These are phyloP conservation scores for Vigna angularis DNA, from an alignment of 306 rosid species.

Conservation along the genomic window DNA sequence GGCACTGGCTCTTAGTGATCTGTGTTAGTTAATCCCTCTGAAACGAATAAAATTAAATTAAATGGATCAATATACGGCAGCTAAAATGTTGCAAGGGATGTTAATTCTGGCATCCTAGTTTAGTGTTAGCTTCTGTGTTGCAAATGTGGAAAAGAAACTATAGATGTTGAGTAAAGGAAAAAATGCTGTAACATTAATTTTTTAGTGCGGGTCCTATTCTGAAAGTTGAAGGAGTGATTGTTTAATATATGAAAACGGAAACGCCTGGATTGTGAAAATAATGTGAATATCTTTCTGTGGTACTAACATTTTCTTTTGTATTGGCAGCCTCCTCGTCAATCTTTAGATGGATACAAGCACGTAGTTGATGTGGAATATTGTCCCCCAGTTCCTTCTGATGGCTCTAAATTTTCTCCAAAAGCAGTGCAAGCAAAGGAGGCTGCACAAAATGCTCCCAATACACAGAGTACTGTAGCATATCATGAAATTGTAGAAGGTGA, in stretches of 20 bases:
- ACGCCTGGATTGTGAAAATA: constrained; percentile 19
- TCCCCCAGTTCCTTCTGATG: constrained; percentile 77
- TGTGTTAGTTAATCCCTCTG: constrained; percentile 3
- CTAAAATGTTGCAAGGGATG: constrained; percentile 6
- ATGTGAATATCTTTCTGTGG: constrained; percentile 3
- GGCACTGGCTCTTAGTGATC: background rate
- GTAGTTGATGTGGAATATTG: constrained; percentile 86
- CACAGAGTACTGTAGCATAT: constrained; percentile 75
- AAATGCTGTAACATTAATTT: background rate
- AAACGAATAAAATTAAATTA: background rate
- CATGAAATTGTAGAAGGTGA: constrained; percentile 94
- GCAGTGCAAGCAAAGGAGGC: constrained; percentile 92
- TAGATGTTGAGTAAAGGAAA: constrained; percentile 17
- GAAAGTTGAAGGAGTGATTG: background rate
- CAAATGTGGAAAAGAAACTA: constrained; percentile 4
- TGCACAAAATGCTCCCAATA: constrained; percentile 77
- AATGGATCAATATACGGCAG: background rate
- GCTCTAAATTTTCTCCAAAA: constrained; percentile 78
- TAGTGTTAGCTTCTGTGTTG: background rate
- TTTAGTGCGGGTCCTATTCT: constrained; percentile 11
- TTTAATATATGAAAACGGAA: constrained; percentile 21
- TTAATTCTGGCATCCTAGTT: constrained; percentile 12
- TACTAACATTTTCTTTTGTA: constrained; percentile 43
- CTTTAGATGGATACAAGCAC: constrained; percentile 92
- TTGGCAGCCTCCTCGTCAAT: constrained; percentile 78